Base-by-base conservation (phyloP, 139 green algal species). In the Zygnema circumcarinatum region DNA sequence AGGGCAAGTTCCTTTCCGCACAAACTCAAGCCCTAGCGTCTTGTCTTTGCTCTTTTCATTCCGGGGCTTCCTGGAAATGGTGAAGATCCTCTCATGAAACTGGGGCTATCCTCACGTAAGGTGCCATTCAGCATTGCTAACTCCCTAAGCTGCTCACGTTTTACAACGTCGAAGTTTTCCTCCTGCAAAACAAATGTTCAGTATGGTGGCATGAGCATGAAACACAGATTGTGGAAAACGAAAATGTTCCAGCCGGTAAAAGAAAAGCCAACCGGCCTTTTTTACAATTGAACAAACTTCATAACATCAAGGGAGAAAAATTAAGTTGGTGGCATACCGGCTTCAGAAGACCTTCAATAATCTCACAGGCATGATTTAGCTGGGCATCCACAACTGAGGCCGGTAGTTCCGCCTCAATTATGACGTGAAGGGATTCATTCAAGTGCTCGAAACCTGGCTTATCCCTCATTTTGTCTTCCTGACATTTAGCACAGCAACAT, bases 391-490 rank as follows among this genome's bases (percentile, higher is more conserved):
- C 76, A 41, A 85, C 68, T 54, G 33, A 36, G 83, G 74, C 74
- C 22, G 83, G 83, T 11, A 88, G 73, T 76, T 88, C 83, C 35
- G 83, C 83, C 39, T 88, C 83, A 7, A 88, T 32, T 31, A 87
- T 36, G 7, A 88, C 83, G 3, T 88, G 83, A 3, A 88, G 83
- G 3, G 83, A 52, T 39, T 88, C 83, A 7, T 88, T 88, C 74
- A 88, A 42, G n/a, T 88, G 83, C 83, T 88, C 83, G 20, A 88
- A 88, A 29, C 83, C 83, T 56, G 76, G 29, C 83, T 88, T 88
- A 38, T 88, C 80, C 7, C 83, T 39, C 76, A 88, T 89, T 38
- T 88, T 88, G 21, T 88, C 83, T 56, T 88, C 83, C 83, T 88
- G 83, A 25, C 47, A 62, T n/a, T n/a, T n/a, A n/a, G n/a, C n/a